These are phyloP conservation scores for Phytophthora citrophthora DNA, from an alignment of 352 stramenopile genomes.

Conservation along the genomic window DNA sequence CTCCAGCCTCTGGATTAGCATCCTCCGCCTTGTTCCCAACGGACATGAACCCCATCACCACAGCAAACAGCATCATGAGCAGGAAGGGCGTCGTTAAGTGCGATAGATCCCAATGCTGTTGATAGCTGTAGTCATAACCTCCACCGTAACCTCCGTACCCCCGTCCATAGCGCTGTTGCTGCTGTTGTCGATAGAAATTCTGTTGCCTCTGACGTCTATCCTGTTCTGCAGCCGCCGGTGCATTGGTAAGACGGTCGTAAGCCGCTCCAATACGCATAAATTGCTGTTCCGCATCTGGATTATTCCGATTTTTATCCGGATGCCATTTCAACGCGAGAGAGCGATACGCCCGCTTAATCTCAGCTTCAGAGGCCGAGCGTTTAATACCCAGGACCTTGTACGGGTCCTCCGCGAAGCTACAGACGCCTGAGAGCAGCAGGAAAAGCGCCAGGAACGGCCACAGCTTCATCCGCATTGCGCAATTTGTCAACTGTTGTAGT, in stretches of 20 bases:
- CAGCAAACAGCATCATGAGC: conserved; percentile 45
- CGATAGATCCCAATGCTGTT: conserved; percentile 38
- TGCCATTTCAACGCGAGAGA: conserved; percentile 90
- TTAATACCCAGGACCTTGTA: conserved; percentile 74
- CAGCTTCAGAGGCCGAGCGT: conserved; percentile 65
- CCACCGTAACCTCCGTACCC: conserved; percentile 7
- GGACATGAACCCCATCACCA: conserved; percentile 54
- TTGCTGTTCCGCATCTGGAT: conserved; percentile 68
- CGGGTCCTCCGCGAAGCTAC: conserved; percentile 60
- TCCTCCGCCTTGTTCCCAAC: conserved; percentile 39
- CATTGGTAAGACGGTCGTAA: conserved; percentile 66
- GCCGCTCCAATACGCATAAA: conserved; percentile 80
- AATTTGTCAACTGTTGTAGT: background rate
- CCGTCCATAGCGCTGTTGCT: conserved; percentile 44
- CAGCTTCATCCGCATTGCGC: conserved; percentile 2
- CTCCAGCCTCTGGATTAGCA: background rate
- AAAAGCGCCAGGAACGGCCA: conserved; percentile 19
- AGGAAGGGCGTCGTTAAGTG: conserved; percentile 59
- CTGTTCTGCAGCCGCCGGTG: conserved; percentile 9
- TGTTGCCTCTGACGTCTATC: conserved; percentile 39
- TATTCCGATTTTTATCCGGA: conserved; percentile 87
- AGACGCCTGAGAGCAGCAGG: conserved; percentile 13
- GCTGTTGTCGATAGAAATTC: conserved; percentile 53
- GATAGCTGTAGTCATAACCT: conserved; percentile 31
- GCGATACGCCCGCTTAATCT: conserved; percentile 89